phyloP scores from a whole-genome alignment of 1,139 yeast species.

The Candida sp. region DNA sequence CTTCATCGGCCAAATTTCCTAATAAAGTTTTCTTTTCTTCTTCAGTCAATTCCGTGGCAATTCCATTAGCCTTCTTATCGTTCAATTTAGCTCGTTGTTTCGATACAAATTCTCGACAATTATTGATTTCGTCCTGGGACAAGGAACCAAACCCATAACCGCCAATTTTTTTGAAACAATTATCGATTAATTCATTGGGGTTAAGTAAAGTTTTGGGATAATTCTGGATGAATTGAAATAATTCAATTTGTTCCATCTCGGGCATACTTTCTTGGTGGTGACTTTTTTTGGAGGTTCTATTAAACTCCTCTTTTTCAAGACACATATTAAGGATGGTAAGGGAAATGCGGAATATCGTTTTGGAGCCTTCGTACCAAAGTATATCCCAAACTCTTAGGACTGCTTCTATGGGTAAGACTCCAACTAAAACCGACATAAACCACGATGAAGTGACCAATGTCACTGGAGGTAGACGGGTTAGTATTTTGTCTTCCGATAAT shows the following conservation, averaged over 20 bases:
- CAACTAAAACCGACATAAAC: conserved; percentile 96
- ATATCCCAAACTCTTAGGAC: conserved; percentile 93
- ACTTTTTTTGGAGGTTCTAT: conserved; percentile 13
- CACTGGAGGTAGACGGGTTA: conserved; percentile 80
- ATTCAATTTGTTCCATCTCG: conserved; percentile 71
- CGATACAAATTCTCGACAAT: conserved; percentile 74
- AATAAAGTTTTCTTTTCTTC: conserved; percentile 36
- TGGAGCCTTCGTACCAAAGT: conserved; percentile 87
- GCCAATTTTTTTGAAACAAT: conserved; percentile 70
- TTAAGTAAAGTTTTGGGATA: conserved; percentile 72
- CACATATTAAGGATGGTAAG: conserved; percentile 78
- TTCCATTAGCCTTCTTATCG: conserved; percentile 30
- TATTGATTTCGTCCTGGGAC: conserved; percentile 76
- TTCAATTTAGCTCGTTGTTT: conserved; percentile 50
- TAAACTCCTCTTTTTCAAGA: conserved; percentile 54
- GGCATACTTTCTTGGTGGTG: conserved; percentile 12
- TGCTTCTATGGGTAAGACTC: conserved; percentile 83
- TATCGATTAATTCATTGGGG: conserved; percentile 66
- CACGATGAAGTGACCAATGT: conserved; percentile 94
- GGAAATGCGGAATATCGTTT: conserved; percentile 79
- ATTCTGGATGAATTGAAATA: conserved; percentile 83
- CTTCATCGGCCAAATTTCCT: conserved; percentile 20
- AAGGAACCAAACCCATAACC: conserved; percentile 68
- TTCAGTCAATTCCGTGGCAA: conserved; percentile 35
- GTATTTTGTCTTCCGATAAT: conserved; percentile 55